Percentiles rank a stretch among this genome's conserved stretches.
Evolutionary conservation across 1,284 basidiomycete genomes (phyloP).

Genomic region (Sporisorium scitamineum): DNA sequence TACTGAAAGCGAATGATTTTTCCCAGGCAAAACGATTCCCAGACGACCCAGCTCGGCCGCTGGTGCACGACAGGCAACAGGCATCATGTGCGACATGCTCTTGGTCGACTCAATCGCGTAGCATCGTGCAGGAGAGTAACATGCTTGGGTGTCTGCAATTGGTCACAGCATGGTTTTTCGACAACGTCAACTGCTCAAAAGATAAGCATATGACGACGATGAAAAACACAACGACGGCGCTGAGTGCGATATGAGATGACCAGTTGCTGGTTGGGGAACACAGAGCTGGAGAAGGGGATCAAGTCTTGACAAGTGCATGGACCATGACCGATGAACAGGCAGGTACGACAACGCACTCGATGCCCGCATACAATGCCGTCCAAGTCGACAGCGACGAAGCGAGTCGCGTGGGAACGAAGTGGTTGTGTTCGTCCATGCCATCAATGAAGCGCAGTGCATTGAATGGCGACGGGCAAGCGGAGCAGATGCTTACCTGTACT

Average conservation of each 20-base stretch:
- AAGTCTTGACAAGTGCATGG: background rate
- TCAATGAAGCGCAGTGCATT: background rate
- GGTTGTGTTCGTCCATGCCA: background rate
- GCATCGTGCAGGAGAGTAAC: background rate
- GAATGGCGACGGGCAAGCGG: background rate
- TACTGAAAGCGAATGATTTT: background rate
- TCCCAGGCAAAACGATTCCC: too few relatives aligned
- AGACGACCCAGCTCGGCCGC: too few relatives aligned
- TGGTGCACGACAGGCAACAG: background rate
- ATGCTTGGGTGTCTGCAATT: background rate
- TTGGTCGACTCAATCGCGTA: background rate
- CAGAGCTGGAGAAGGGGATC: background rate
- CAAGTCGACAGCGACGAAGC: slow-evolving; percentile 8
- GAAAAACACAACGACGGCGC: background rate
- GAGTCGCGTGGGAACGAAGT: background rate
- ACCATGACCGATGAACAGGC: background rate
- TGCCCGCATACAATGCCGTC: background rate
- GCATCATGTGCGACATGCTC: background rate
- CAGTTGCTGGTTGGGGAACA: background rate
- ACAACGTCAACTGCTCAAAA: background rate
- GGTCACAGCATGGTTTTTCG: background rate
- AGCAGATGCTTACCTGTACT: slow-evolving; percentile 47
- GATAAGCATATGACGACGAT: background rate
- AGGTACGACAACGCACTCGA: background rate
- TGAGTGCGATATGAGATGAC: background rate